Conservation (phyloP, 1,284 basidiomycete genomes). For the Bondarzewia mesenterica region DNA sequence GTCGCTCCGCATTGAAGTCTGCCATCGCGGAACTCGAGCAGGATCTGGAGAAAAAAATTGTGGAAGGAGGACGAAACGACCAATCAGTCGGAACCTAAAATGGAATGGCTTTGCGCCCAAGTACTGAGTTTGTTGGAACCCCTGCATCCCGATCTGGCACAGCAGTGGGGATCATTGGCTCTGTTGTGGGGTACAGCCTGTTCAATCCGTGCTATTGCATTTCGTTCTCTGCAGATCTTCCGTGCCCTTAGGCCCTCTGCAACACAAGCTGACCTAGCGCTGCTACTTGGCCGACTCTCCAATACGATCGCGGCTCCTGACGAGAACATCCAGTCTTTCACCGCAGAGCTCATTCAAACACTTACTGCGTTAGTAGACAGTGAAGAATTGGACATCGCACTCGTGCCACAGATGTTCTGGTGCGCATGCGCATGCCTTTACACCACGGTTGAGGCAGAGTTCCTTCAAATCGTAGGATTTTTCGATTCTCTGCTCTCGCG, state of each 20-base stretch:
- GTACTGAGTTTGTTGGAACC: conserved; percentile 67
- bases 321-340: conserved; percentile 75
- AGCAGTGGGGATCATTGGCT: conserved; percentile 78
- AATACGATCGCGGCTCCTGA: conserved; percentile 78
- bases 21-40: conserved; percentile 50
- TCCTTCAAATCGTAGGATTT: conserved; percentile 60
- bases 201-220: conserved; percentile 80
- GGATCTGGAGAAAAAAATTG: conserved; percentile 48
- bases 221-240: conserved; percentile 88
- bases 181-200: conserved; percentile 84
- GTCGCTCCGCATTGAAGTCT: conserved; percentile 39
- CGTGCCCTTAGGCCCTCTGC: conserved; percentile 74
- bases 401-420: conserved; percentile 87
- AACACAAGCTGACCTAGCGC: conserved; percentile 68
- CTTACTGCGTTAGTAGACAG: conserved; percentile 61
- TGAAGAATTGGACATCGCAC: conserved; percentile 46
- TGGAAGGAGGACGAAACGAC: conserved; percentile 70
- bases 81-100: conserved; percentile 49
- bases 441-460: conserved; percentile 82
- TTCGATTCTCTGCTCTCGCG: conserved; percentile 65
- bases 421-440: conserved; percentile 75
- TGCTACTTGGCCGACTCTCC: conserved; percentile 77
- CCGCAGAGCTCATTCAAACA: conserved; percentile 77
- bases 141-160: conserved; percentile 57
- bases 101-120: conserved; percentile 61